Base-by-base conservation (phyloP, 2,329 filamentous ascomycete genomes). In the Trichothecium roseum region DNA sequence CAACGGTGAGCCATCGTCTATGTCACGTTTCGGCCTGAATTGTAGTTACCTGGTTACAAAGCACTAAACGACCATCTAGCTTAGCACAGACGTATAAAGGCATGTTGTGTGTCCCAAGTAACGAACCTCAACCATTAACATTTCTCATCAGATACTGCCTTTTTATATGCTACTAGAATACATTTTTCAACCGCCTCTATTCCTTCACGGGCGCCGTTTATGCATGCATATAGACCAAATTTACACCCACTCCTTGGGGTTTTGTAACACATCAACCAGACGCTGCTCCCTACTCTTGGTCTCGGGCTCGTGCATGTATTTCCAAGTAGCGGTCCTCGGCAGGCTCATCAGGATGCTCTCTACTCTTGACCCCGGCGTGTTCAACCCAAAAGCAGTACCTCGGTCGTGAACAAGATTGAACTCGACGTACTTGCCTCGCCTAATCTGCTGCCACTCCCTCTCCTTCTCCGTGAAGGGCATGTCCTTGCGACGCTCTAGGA, bases 261-360 rank as follows among this genome's bases (percentile, higher is more conserved):
- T 66, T 51, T 64, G 68, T 43, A 83, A 57, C 32, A 81, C 82
- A 40, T 89, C 79, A 33, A 95, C 67, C 42, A 96, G 60, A 45
- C 85, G 72, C 57, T 84, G 81, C 63, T 98, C 91, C 43, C 79
- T 62, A 54, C 74, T 81, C 40, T 78, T 78, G 45, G 78, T 78
- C 51, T 81, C 78, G 1, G 84, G 83, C 54, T 81, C 74, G 59
- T 94, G 84, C 88, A 95, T 95, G 59, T 98, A 98, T 54, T 82
- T 78, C 91, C 91, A 98, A 48, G 79, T 76, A 17, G 91, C 91
- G 12, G 89, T 96, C 45, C 94, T 67, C 5, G 91, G 91, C 55
- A 98, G 64, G 60, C 86, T 95, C 87, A 98, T 96, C 45, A 98
- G 63, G 39, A 98, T 98, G 57, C 88, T 95, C 69, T 98, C 91